These are phyloP conservation scores for Aspergillus spinulosporus DNA, from an alignment of 2,329 filamentous ascomycete genomes.

Conservation along the genomic window DNA sequence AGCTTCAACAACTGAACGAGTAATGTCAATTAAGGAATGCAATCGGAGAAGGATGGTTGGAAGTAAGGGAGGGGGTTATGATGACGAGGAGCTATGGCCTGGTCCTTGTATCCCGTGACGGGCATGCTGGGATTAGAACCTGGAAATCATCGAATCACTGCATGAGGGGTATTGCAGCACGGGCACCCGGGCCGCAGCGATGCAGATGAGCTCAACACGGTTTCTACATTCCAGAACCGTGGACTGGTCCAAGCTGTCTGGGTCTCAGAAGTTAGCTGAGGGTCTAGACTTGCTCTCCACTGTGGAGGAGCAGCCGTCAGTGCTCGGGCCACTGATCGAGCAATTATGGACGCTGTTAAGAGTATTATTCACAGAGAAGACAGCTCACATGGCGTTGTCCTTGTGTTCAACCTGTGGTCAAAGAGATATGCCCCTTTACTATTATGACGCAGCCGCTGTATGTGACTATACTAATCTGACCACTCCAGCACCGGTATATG, in stretches of 20 bases:
- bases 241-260: conserved; percentile 1
- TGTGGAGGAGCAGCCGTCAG: conserved; percentile 7
- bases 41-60: background rate
- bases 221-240: background rate
- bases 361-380: background rate
- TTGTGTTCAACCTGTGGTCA: background rate
- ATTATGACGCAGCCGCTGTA: conserved; percentile 14
- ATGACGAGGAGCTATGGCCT: conserved; percentile 10
- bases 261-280: background rate
- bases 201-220: conserved; percentile 7
- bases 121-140: conserved; percentile 19
- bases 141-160: conserved; percentile 10
- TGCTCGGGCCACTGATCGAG: background rate
- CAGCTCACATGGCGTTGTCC: background rate
- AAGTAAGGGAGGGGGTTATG: background rate
- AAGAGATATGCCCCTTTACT: background rate
- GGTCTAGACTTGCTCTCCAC: conserved; percentile 8
- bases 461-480: conserved; percentile 5
- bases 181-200: conserved; percentile 8
- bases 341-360: background rate
- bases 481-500: background rate
- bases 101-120: conserved; percentile 17
- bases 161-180: conserved; percentile 13
- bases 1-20: background rate
- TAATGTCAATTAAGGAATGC: background rate